A percentile compares a stretch with the other conserved stretches of the same genome.
Evolutionary conservation across 2,329 filamentous ascomycete genomes (phyloP).

Genomic region (Trichoderma breve): DNA sequence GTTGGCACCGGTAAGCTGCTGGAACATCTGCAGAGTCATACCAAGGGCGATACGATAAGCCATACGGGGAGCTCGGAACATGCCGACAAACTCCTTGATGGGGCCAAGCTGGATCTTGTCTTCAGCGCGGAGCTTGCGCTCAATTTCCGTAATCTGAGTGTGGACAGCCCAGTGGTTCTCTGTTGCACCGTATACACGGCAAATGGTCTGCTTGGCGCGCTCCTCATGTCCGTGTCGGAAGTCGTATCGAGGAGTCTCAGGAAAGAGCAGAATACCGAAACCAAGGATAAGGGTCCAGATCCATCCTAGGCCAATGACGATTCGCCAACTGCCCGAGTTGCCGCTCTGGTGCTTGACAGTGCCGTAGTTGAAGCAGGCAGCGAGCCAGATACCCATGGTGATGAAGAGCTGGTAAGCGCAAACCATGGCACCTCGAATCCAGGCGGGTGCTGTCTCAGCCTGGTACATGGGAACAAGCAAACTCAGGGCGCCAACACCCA

Average conservation of each 20-base stretch:
- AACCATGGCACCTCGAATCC: constrained; percentile 64
- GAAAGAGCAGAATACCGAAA: constrained; percentile 48
- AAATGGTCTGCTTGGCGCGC: constrained; percentile 47
- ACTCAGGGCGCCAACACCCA: constrained; percentile 65
- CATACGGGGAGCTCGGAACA: constrained; percentile 65
- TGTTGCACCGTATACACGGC: constrained; percentile 46
- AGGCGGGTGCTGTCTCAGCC: constrained; percentile 65
- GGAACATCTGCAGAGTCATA: constrained; percentile 60
- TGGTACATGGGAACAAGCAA: constrained; percentile 71
- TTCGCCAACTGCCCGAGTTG: constrained; percentile 57
- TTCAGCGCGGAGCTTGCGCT: constrained; percentile 52
- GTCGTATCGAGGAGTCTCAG: constrained; percentile 52
- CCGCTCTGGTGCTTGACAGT: constrained; percentile 47
- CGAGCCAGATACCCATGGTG: constrained; percentile 64
- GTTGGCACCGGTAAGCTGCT: constrained; percentile 67
- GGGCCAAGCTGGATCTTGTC: constrained; percentile 39
- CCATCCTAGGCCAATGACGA: constrained; percentile 56
- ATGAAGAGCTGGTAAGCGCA: constrained; percentile 70
- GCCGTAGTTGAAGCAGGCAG: constrained; percentile 61
- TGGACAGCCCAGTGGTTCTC: constrained; percentile 45
- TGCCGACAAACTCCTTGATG: constrained; percentile 50
- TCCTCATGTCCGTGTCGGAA: constrained; percentile 49
- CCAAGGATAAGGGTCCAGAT: constrained; percentile 50
- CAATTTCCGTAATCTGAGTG: constrained; percentile 53
- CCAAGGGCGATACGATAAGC: constrained; percentile 61